Conservation (phyloP, 2,329 filamentous ascomycete species). For the Sodiomyces alkalinus region DNA sequence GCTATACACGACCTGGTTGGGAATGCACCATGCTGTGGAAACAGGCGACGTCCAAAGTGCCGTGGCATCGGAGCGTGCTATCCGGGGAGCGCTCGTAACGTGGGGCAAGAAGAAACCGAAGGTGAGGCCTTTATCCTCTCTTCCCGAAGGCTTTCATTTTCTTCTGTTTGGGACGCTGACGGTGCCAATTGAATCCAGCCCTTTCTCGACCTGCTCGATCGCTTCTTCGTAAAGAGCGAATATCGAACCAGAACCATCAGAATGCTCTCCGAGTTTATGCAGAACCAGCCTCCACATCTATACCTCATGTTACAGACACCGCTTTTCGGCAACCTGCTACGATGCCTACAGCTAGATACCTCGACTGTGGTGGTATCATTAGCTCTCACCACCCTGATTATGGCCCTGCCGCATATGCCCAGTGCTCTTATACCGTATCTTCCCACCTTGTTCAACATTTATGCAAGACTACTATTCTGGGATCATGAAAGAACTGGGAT, state of each 20-base stretch:
- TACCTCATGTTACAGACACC: slow-evolving; percentile 58
- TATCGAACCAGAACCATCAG: slow-evolving; percentile 49
- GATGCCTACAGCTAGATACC: slow-evolving; percentile 61
- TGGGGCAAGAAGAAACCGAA: slow-evolving; percentile 56
- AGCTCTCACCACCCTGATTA: slow-evolving; percentile 59
- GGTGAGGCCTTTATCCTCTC: slow-evolving; percentile 16
- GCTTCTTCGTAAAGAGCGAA: slow-evolving; percentile 47
- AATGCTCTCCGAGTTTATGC: slow-evolving; percentile 58
- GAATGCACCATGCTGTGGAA: slow-evolving; percentile 19
- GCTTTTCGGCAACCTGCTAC: slow-evolving; percentile 55
- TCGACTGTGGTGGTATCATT: slow-evolving; percentile 65
- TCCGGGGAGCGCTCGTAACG: slow-evolving; percentile 35
- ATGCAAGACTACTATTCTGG: slow-evolving; percentile 69
- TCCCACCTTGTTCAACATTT: slow-evolving; percentile 65
- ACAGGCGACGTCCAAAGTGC: slow-evolving; percentile 20
- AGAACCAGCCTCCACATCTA: slow-evolving; percentile 64
- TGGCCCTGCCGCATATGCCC: slow-evolving; percentile 72
- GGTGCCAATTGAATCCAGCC: slow-evolving; percentile 26
- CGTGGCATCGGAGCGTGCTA: slow-evolving; percentile 27
- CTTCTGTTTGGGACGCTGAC: slow-evolving; percentile 1
- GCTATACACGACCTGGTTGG: slow-evolving; percentile 41
- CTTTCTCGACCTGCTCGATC: slow-evolving; percentile 50
- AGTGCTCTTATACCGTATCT: slow-evolving; percentile 53
- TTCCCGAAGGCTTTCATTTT: neutral
- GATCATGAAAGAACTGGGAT: slow-evolving; percentile 35